phyloP scores from a whole-genome alignment of 805 yeast genomes.

The Metschnikowia lachancei region DNA sequence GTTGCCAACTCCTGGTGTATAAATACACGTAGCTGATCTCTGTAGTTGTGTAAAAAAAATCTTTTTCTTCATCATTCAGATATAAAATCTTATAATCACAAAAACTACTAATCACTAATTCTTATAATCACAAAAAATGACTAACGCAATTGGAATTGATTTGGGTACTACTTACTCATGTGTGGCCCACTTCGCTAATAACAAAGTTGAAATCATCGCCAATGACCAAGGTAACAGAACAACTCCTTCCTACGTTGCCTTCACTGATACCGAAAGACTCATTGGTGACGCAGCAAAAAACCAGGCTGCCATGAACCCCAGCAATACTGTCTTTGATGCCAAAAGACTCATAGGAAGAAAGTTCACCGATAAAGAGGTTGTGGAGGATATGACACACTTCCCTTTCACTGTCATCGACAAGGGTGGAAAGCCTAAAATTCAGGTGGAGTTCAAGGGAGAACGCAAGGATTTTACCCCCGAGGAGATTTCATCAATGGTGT shows the following conservation, averaged over 20 bases:
- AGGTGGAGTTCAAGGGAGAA: conserved; percentile 88
- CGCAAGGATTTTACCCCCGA: conserved; percentile 86
- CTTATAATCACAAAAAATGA: conserved; percentile 12
- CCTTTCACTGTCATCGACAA: conserved; percentile 79
- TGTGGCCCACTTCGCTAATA: conserved; percentile 71
- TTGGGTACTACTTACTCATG: conserved; percentile 97
- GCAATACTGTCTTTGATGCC: conserved; percentile 91
- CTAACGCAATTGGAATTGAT: conserved; percentile 76
- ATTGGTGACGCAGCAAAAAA: conserved; percentile 98
- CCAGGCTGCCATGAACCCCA: conserved; percentile 96
- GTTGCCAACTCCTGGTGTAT: background rate
- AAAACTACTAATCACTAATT: background rate
- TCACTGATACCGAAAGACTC: conserved; percentile 91
- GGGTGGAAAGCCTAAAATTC: conserved; percentile 81
- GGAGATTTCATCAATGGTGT: conserved; percentile 91
- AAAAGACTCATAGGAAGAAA: conserved; percentile 89
- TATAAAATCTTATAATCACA: background rate
- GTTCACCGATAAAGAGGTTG: conserved; percentile 75
- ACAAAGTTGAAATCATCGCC: conserved; percentile 91
- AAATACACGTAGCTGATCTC: conserved; percentile 5
- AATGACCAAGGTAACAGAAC: conserved; percentile 99
- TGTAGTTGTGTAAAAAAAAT: background rate
- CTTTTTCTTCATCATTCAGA: background rate
- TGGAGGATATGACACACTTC: conserved; percentile 78
- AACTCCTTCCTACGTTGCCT: conserved; percentile 94